Evolutionary conservation across 2,329 filamentous ascomycete species (phyloP).

Genomic region (Rutstroemia sp.): DNA sequence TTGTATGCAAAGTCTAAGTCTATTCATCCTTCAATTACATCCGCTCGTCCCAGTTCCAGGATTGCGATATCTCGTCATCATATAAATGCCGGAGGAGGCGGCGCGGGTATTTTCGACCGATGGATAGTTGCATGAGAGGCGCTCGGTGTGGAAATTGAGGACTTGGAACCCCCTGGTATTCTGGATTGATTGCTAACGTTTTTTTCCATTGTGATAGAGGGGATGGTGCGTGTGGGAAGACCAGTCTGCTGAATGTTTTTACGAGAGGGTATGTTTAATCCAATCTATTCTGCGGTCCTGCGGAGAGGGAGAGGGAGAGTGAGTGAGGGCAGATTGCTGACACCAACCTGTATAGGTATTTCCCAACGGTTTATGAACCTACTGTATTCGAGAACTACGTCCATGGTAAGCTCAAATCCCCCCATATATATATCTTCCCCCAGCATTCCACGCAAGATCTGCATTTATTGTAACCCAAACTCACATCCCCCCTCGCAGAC

Average conservation of each 20-base stretch:
- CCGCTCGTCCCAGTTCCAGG: no score
- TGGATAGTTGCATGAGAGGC: neutral
- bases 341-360: constrained; percentile 55
- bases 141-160: neutral
- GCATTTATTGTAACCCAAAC: neutral
- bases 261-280: constrained; percentile 71
- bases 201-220: constrained; percentile 48
- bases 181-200: constrained; percentile 10
- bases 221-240: constrained; percentile 96
- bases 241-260: constrained; percentile 94
- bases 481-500: constrained; percentile 46
- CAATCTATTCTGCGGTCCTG: neutral
- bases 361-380: constrained; percentile 96
- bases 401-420: constrained; percentile 61
- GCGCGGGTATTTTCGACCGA: no score
- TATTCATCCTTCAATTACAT: neutral
- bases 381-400: constrained; percentile 99
- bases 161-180: neutral
- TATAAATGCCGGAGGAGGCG: neutral
- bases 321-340: constrained; percentile 13
- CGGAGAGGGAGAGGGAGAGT: neutral
- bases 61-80: no score
- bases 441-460: neutral
- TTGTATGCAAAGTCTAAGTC: constrained; percentile 40
- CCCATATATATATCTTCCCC: neutral